Evolutionary conservation across 2,329 filamentous ascomycete genomes (phyloP).

Genomic region (Chaetomium sp.): DNA sequence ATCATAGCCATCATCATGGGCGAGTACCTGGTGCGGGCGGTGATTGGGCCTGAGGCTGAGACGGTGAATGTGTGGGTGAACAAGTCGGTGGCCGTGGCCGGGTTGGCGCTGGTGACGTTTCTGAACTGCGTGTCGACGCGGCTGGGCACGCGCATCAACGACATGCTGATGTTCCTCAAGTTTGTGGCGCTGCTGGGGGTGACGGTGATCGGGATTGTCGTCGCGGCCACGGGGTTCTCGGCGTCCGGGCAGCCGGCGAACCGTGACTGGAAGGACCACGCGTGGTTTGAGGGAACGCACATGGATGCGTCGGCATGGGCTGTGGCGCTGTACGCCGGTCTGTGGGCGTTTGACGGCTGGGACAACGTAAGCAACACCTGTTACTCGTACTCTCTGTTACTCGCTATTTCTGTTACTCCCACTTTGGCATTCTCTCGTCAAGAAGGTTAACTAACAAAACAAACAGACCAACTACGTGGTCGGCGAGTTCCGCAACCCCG

Average conservation of each 20-base stretch:
- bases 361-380: constrained; percentile 67
- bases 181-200: constrained; percentile 84
- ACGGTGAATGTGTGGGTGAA: constrained; percentile 80
- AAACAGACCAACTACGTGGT: constrained; percentile 90
- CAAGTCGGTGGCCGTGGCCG: constrained; percentile 76
- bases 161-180: constrained; percentile 95
- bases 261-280: constrained; percentile 75
- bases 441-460: constrained; percentile 21
- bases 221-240: constrained; percentile 78
- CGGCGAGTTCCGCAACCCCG: constrained; percentile 89
- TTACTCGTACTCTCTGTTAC: background rate
- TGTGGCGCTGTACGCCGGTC: constrained; percentile 85
- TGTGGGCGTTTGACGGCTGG: constrained; percentile 99
- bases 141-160: constrained; percentile 78
- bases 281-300: constrained; percentile 85
- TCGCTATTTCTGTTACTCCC: background rate
- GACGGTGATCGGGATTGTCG: constrained; percentile 80
- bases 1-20: constrained; percentile 98
- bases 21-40: constrained; percentile 86
- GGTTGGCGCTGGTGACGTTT: constrained; percentile 68
- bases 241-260: constrained; percentile 63
- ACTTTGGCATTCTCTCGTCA: background rate
- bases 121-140: constrained; percentile 89
- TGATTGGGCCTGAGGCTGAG: constrained; percentile 79
- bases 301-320: constrained; percentile 80